These are phyloP conservation scores for Nepenthes gracilis DNA, from an alignment of 148 eudicot genomes.

Conservation along the genomic window DNA sequence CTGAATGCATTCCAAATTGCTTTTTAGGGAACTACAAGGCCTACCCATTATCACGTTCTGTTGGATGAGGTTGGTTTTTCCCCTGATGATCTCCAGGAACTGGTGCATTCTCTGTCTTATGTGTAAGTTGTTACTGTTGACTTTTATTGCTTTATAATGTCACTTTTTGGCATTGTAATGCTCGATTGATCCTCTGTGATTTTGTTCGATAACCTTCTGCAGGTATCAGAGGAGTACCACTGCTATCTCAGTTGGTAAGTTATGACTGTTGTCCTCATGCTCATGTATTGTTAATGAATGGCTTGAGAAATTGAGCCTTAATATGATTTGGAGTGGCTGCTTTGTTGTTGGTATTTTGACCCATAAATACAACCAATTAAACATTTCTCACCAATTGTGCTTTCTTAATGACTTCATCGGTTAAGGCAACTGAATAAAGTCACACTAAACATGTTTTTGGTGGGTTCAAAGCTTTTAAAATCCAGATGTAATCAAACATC, in stretches of 20 bases:
- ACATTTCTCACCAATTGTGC: too few species aligned
- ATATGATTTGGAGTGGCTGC: too few species aligned
- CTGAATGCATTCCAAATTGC: not conserved
- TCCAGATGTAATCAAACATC: too few species aligned
- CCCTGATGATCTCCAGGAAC: slow-evolving; percentile 86
- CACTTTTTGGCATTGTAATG: not conserved
- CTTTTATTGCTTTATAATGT: not conserved
- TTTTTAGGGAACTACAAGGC: slow-evolving; percentile 79
- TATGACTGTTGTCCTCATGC: not conserved
- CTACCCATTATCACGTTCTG: slow-evolving; percentile 90
- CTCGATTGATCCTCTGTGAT: too few species aligned
- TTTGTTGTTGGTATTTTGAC: too few species aligned
- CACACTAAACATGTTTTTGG: too few species aligned
- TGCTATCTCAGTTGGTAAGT: slow-evolving; percentile 81
- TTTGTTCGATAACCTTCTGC: slow-evolving; percentile 6
- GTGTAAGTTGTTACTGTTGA: slow-evolving; percentile 44
- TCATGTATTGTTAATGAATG: not conserved
- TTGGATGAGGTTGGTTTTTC: slow-evolving; percentile 73
- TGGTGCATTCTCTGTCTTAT: slow-evolving; percentile 71
- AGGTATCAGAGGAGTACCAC: slow-evolving; percentile 94
- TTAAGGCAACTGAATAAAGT: too few species aligned
- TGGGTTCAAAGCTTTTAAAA: too few species aligned
- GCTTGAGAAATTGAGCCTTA: too few species aligned
- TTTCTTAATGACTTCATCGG: too few species aligned
- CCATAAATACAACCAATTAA: not conserved